Conservation (phyloP, 2,329 filamentous ascomycete genomes). For the Phialocephala subalpina region DNA sequence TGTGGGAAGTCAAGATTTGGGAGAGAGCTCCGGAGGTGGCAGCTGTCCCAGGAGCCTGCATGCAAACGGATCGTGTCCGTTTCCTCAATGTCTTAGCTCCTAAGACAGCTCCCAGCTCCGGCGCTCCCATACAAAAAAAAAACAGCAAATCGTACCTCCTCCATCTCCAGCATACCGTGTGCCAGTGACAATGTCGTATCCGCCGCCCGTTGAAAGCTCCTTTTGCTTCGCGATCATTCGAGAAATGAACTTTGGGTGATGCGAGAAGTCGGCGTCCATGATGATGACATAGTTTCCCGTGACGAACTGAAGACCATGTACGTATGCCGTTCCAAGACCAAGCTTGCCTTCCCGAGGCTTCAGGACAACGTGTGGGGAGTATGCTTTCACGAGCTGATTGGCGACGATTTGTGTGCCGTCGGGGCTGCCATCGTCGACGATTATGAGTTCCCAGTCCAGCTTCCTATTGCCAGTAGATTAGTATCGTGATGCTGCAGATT, state of each 20-base stretch:
- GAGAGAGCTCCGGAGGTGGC: no score
- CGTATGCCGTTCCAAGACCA: constrained; percentile 43
- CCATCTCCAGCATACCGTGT: constrained; percentile 91
- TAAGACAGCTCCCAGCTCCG: no score
- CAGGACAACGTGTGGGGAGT: constrained; percentile 80
- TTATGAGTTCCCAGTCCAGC: constrained; percentile 95
- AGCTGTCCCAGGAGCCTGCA: no score
- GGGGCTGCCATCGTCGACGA: constrained; percentile 97
- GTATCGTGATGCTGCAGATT: neutral
- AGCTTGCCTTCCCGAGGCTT: constrained; percentile 83
- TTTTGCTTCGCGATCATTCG: constrained; percentile 88
- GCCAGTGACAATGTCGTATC: constrained; percentile 97
- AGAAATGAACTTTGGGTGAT: constrained; percentile 99
- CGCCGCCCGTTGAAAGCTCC: constrained; percentile 55
- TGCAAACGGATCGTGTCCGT: no score
- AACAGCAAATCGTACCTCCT: no score
- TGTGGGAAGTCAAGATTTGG: no score
- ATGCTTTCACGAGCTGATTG: constrained; percentile 87
- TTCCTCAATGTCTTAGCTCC: no score
- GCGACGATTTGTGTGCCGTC: constrained; percentile 94
- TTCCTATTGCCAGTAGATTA: constrained; percentile 63
- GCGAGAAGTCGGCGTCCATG: constrained; percentile 99
- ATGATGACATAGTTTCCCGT: constrained; percentile 98
- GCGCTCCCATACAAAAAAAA: no score
- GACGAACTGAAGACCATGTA: constrained; percentile 72